Percentiles rank a stretch among this genome's conserved stretches.
Evolutionary conservation across 2,329 filamentous ascomycete genomes (phyloP).

Genomic region (Epichloe festucae): DNA sequence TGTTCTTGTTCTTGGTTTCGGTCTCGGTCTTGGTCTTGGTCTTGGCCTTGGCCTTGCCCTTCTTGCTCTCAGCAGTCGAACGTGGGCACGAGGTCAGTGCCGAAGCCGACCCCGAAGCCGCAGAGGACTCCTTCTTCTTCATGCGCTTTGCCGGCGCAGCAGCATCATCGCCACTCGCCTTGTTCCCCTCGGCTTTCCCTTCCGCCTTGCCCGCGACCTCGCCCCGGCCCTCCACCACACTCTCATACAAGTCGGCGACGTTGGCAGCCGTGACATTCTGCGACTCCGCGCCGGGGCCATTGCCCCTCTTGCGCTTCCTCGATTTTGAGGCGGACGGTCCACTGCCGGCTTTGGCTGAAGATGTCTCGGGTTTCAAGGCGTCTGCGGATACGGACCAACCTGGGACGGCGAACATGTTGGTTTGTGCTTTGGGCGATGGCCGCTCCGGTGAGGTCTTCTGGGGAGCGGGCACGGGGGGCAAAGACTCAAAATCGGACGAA

Average conservation of each 20-base stretch:
- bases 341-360: constrained; percentile 15
- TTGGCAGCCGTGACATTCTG: constrained; percentile 52
- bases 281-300: constrained; percentile 9
- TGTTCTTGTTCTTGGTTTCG: too few species aligned
- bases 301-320: constrained; percentile 43
- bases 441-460: not conserved
- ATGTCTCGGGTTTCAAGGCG: constrained; percentile 55
- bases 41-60: not conserved
- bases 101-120: not conserved
- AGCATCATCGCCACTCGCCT: not conserved
- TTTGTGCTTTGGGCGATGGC: not conserved
- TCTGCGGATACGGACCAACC: constrained; percentile 77
- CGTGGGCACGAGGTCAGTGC: not conserved
- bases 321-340: constrained; percentile 30
- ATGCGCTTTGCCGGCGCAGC: constrained; percentile 3
- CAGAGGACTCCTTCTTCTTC: not conserved
- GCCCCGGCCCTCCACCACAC: constrained; percentile 55
- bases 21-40: not conserved
- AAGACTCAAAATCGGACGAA: not conserved
- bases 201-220: constrained; percentile 23
- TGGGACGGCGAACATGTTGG: constrained; percentile 75
- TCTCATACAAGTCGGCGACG: constrained; percentile 65
- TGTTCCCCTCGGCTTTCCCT: constrained; percentile 9
- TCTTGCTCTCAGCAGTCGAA: not conserved
- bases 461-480: not conserved